Evolutionary conservation across 2,329 filamentous ascomycete genomes (phyloP).

Genomic region (Byssothecium circinans): DNA sequence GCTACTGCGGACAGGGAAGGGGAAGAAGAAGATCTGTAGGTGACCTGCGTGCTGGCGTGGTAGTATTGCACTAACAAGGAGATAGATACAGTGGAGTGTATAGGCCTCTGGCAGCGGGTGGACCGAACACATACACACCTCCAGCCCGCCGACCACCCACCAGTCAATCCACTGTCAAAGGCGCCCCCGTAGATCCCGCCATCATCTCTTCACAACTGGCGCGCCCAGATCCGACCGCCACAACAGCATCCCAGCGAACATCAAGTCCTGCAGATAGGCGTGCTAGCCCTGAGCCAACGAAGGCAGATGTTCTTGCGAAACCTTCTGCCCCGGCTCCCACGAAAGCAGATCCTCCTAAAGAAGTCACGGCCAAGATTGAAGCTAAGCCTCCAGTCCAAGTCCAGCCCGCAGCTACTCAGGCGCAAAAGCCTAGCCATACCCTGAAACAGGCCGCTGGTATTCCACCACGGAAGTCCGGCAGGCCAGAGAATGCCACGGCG

Average conservation of each 20-base stretch:
- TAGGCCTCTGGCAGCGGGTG: slow-evolving; percentile 65
- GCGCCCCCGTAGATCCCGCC: slow-evolving; percentile 80
- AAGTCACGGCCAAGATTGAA: slow-evolving; percentile 18
- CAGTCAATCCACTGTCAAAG: slow-evolving; percentile 70
- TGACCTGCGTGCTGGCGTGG: slow-evolving; percentile 6
- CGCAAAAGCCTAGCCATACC: slow-evolving; percentile 31
- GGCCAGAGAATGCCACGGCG: slow-evolving; percentile 57
- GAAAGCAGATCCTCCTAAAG: slow-evolving; percentile 21
- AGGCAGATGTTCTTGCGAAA: slow-evolving; percentile 14
- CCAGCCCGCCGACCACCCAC: slow-evolving; percentile 82
- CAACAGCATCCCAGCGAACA: slow-evolving; percentile 27
- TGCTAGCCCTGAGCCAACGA: slow-evolving; percentile 20
- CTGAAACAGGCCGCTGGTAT: slow-evolving; percentile 33
- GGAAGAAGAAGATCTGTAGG: slow-evolving; percentile 91
- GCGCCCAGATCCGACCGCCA: slow-evolving; percentile 46
- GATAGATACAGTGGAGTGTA: slow-evolving; percentile 86
- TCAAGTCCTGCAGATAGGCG: slow-evolving; percentile 25
- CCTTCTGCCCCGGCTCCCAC: slow-evolving; percentile 11
- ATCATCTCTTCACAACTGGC: slow-evolving; percentile 85
- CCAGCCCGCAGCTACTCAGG: slow-evolving; percentile 25
- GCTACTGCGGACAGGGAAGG: slow-evolving; percentile 65
- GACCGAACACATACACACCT: slow-evolving; percentile 79
- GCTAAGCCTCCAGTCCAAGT: slow-evolving; percentile 19
- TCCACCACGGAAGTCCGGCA: slow-evolving; percentile 41
- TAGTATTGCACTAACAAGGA: slow-evolving; percentile 13